Evolutionary conservation across 2,329 filamentous ascomycete genomes (phyloP).

Genomic region (Diaporthe vexans): DNA sequence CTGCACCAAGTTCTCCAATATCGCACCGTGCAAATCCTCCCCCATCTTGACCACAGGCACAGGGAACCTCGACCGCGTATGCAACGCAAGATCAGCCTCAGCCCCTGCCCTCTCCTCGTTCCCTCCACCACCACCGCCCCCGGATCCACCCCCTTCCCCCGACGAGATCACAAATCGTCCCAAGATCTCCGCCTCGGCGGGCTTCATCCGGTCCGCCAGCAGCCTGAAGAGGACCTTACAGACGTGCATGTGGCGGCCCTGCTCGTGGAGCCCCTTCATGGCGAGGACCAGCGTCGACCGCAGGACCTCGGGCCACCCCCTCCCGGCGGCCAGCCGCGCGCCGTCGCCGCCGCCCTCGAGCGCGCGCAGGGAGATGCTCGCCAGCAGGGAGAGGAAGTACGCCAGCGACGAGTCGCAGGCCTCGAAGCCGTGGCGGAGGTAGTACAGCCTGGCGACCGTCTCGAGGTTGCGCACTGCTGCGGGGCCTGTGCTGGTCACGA

Average conservation of each 20-base stretch:
- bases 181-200: not conserved
- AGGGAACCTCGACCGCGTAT: slow-evolving; percentile 5
- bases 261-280: slow-evolving; percentile 9
- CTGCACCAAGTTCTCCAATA: slow-evolving; percentile 7
- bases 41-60: slow-evolving; percentile 17
- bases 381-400: slow-evolving; percentile 3
- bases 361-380: slow-evolving; percentile 17
- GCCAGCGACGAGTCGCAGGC: slow-evolving; percentile 1
- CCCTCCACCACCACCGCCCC: not conserved
- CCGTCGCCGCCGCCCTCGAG: slow-evolving; percentile 14
- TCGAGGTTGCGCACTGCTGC: slow-evolving; percentile 10
- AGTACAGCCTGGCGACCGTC: slow-evolving; percentile 22
- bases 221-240: slow-evolving; percentile 16
- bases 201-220: not conserved
- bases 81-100: not conserved
- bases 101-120: not conserved
- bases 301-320: slow-evolving; percentile 17
- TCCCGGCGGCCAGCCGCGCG: not conserved
- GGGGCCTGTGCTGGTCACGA: not conserved
- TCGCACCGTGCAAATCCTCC: not conserved
- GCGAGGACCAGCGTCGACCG: slow-evolving; percentile 16
- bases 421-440: slow-evolving; percentile 23
- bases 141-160: not conserved
- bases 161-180: not conserved
- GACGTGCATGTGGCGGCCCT: slow-evolving; percentile 18